A percentile compares a stretch with the other conserved stretches of the same genome.
phyloP scores from a whole-genome alignment of 352 stramenopile genomes.

The Phytophthora citrophthora region DNA sequence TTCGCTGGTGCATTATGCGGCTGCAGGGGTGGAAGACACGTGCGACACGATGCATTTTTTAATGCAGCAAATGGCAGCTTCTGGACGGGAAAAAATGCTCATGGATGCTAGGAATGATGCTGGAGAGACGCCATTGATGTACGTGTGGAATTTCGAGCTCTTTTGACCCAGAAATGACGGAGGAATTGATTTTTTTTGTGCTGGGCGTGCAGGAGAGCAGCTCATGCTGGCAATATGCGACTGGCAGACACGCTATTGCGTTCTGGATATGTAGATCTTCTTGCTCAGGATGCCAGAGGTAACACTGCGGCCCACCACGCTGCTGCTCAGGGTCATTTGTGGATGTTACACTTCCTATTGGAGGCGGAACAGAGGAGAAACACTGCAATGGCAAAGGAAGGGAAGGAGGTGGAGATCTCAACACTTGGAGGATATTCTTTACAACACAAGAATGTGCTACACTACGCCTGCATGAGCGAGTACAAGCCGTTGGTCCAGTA shows the following conservation, averaged over 20 bases:
- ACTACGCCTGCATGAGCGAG: slow-evolving; percentile 68
- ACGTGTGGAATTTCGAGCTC: slow-evolving; percentile 1
- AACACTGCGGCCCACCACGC: slow-evolving; percentile 80
- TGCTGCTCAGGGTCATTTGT: slow-evolving; percentile 71
- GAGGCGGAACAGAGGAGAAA: slow-evolving; percentile 46
- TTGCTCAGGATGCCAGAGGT: slow-evolving; percentile 58
- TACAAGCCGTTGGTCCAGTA: slow-evolving; percentile 80
- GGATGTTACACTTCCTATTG: slow-evolving; percentile 77
- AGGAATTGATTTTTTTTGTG: slow-evolving; percentile 20
- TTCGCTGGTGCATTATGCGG: slow-evolving; percentile 68
- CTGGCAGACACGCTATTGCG: slow-evolving; percentile 66
- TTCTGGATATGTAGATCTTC: slow-evolving; percentile 55
- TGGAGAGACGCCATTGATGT: slow-evolving; percentile 83
- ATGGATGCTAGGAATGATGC: slow-evolving; percentile 64
- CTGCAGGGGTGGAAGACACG: slow-evolving; percentile 48
- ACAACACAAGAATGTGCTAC: slow-evolving; percentile 48
- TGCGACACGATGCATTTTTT: slow-evolving; percentile 83
- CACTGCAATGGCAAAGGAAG: slow-evolving; percentile 20
- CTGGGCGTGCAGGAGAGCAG: slow-evolving; percentile 56
- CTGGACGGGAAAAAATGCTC: slow-evolving; percentile 32
- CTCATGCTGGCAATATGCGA: slow-evolving; percentile 70
- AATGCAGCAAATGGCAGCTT: slow-evolving; percentile 69
- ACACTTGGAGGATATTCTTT: slow-evolving; percentile 43
- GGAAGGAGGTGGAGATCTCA: slow-evolving; percentile 21
- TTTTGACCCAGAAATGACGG: neutral